Base-by-base conservation (phyloP, 345 rosid species). In the Sisymbrium altissimum region DNA sequence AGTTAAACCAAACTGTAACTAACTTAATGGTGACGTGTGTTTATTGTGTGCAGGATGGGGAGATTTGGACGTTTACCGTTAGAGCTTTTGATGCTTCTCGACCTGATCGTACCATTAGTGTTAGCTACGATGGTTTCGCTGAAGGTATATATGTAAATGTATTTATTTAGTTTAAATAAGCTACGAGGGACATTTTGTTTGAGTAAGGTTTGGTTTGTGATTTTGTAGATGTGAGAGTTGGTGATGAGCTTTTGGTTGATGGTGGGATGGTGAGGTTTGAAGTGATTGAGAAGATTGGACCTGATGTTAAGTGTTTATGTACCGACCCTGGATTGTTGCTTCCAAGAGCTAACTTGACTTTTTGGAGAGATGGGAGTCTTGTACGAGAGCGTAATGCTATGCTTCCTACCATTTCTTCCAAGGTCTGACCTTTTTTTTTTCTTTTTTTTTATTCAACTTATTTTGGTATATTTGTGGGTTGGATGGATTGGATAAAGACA, bases 261-360 rank as follows among this genome's bases (percentile, higher is more conserved):
- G 99, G 99, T 78, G 99, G 99, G 12, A 96, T 96, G 99, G 99
- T 90, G 85, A 83, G 98, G 79, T 96, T 96, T 83, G 99, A 96
- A 58, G 98, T 96, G 85, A 86, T 83, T 19, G 96, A 90, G 86
- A 96, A 88, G 85, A 86, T 96, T 38, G 99, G 99, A 46, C 99
- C 97, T 25, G 99, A 96, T 86, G 97, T 96, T 32, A 92, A 90
- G 74, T 96, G 99, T 44, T 52, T 52, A 33, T 96, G 99, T 56
- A 96, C 98, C 14, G 99, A 96, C 79, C 97, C 98, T 0, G 99
- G 99, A 30, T 61, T 96, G 85, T 80, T 96, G 83, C 89, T 96
- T 63, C 98, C 99, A 1, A 94, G 98, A 52, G 99, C 99, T 36
- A 92, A 96, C 74, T 86, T 96, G 89, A 96, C 99, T 30, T 96